Percentiles rank a stretch among this genome's conserved stretches.
Evolutionary conservation across 352 stramenopile genomes (phyloP).

Genomic region (Phytophthora kernoviae): DNA sequence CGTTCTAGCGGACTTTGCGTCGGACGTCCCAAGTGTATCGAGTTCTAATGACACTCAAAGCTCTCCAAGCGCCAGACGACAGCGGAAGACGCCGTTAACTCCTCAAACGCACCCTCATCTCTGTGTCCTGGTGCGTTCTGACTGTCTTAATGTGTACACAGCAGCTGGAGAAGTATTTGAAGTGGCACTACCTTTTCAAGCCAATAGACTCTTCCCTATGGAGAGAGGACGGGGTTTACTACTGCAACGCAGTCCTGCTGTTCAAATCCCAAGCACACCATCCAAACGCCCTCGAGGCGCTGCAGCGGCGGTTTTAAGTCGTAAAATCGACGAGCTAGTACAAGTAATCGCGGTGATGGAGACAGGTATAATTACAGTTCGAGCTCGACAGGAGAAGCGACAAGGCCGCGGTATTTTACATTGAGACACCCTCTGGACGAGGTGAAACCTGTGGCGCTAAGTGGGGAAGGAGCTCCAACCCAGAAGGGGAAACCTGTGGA

Average conservation of each 20-base stretch:
- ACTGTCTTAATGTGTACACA: constrained; percentile 74
- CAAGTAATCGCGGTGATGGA: constrained; percentile 42
- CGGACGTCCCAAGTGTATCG: constrained; percentile 5
- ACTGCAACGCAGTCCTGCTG: constrained; percentile 59
- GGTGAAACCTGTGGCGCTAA: constrained; percentile 67
- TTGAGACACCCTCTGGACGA: constrained; percentile 77
- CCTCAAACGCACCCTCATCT: constrained; percentile 35
- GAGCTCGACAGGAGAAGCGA: constrained; percentile 12
- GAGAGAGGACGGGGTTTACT: constrained; percentile 44
- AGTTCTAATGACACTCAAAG: neutral
- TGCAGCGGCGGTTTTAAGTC: constrained; percentile 29
- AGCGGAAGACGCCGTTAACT: constrained; percentile 16
- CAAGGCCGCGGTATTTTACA: constrained; percentile 71
- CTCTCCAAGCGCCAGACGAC: neutral
- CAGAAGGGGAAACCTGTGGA: constrained; percentile 2
- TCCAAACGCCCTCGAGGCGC: constrained; percentile 36
- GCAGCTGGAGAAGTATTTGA: constrained; percentile 72
- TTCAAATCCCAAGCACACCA: constrained; percentile 25
- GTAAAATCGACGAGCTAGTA: constrained; percentile 40
- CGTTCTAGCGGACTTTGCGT: constrained; percentile 51
- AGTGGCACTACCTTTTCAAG: constrained; percentile 75
- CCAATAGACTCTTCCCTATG: constrained; percentile 59
- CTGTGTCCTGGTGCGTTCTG: constrained; percentile 68
- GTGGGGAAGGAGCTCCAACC: neutral
- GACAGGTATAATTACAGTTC: constrained; percentile 36